These are phyloP conservation scores for Penicillium digitatum DNA, from an alignment of 2,329 filamentous ascomycete species.

Conservation along the genomic window DNA sequence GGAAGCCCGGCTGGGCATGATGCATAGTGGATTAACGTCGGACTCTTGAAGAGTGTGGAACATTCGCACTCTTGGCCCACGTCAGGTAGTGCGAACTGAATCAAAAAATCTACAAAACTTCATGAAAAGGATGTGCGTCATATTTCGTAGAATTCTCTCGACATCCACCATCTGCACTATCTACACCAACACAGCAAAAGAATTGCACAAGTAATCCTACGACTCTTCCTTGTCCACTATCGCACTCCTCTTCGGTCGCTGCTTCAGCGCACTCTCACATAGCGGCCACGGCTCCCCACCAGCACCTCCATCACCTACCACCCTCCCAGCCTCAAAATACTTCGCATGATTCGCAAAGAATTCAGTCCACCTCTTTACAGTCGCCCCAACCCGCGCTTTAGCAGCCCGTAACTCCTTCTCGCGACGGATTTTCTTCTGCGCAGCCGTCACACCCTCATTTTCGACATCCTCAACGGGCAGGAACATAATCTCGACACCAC, in stretches of 20 bases:
- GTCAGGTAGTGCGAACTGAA: constrained; percentile 35
- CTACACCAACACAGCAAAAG: neutral
- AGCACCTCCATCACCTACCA: constrained; percentile 52
- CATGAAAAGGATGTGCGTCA: constrained; percentile 10
- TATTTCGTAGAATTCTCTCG: constrained; percentile 4
- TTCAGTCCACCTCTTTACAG: constrained; percentile 73
- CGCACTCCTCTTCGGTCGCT: constrained; percentile 53
- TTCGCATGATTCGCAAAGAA: constrained; percentile 78
- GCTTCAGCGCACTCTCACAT: constrained; percentile 67
- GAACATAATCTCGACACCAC: constrained; percentile 84
- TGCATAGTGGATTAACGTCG: constrained; percentile 32
- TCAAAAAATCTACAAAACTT: constrained; percentile 32
- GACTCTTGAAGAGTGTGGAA: constrained; percentile 30
- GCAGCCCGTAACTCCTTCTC: constrained; percentile 64
- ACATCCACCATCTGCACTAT: neutral
- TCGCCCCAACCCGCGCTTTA: constrained; percentile 59
- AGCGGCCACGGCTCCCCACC: constrained; percentile 54
- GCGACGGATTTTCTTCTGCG: constrained; percentile 51
- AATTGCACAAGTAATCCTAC: neutral
- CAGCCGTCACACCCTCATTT: constrained; percentile 31
- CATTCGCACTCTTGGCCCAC: constrained; percentile 29
- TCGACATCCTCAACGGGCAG: constrained; percentile 61
- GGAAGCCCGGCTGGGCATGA: constrained; percentile 38
- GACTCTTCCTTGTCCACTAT: constrained; percentile 19
- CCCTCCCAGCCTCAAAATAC: constrained; percentile 74